Conservation (phyloP, 23 red algal species). For the Gracilaria domingensis region DNA sequence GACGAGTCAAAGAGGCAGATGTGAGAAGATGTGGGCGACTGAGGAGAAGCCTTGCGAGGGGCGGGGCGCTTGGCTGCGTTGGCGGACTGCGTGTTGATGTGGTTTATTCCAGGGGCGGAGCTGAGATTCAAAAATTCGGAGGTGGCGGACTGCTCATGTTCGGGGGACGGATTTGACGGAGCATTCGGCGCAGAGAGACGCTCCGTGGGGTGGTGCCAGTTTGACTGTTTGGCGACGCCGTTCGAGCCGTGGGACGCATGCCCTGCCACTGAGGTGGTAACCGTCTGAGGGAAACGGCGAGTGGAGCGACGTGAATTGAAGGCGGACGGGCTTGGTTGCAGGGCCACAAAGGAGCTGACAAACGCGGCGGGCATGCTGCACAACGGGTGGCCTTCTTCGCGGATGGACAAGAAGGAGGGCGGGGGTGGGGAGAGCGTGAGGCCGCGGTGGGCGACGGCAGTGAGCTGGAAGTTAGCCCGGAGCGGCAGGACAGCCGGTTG, state of each 20-base stretch:
- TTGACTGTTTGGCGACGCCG: conserved; percentile 2
- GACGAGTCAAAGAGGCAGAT: background rate
- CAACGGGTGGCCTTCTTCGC: background rate
- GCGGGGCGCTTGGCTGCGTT: background rate
- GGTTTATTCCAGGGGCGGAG: background rate
- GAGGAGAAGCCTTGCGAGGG: background rate
- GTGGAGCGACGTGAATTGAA: background rate
- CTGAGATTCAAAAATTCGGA: background rate
- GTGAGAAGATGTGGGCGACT: background rate
- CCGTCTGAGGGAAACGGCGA: background rate
- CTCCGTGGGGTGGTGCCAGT: background rate
- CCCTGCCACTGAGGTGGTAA: background rate
- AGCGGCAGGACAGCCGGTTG: no score
- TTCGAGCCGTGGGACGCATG: background rate
- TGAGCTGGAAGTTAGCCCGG: no score
- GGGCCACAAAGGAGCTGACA: background rate
- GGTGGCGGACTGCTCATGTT: background rate
- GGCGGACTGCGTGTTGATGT: background rate
- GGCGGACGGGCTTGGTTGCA: background rate
- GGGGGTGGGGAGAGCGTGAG: no score
- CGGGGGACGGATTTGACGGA: background rate
- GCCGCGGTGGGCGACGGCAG: no score
- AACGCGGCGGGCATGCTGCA: background rate
- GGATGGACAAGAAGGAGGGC: background rate
- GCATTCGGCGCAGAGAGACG: background rate